A percentile compares a stretch with the other conserved stretches of the same genome.
phyloP scores from a whole-genome alignment of 768 basidiomycete species.

The Tylopilus intermedius region DNA sequence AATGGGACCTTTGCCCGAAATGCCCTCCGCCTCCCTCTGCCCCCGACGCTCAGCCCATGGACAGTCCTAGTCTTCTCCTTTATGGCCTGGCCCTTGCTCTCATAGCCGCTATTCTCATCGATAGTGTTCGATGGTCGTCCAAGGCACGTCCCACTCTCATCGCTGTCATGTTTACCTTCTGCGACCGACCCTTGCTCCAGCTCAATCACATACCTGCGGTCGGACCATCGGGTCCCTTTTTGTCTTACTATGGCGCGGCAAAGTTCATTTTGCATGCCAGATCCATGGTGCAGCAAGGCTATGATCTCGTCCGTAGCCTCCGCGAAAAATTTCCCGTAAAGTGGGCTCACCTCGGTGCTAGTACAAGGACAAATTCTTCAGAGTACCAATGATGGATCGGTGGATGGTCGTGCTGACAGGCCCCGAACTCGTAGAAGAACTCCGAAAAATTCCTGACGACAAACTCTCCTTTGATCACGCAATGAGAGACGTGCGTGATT shows the following conservation, averaged over 20 bases:
- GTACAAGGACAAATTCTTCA: slow-evolving; percentile 37
- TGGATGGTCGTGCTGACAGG: slow-evolving; percentile 46
- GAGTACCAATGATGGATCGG: slow-evolving; percentile 38
- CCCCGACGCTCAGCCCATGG: slow-evolving; percentile 25
- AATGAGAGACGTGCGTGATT: slow-evolving; percentile 34
- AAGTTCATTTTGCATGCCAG: slow-evolving; percentile 30
- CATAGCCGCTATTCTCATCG: slow-evolving; percentile 8
- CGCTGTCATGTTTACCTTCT: not conserved
- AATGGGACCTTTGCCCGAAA: slow-evolving; percentile 23
- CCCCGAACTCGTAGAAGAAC: slow-evolving; percentile 42
- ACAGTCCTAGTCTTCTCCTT: slow-evolving; percentile 18
- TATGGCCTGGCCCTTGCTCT: slow-evolving; percentile 19
- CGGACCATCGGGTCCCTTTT: slow-evolving; percentile 31
- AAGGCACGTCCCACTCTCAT: slow-evolving; percentile 17
- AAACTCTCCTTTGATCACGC: slow-evolving; percentile 40
- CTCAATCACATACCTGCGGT: slow-evolving; percentile 33
- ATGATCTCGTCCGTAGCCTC: slow-evolving; percentile 26
- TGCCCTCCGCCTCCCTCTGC: slow-evolving; percentile 23
- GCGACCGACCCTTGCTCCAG: slow-evolving; percentile 13
- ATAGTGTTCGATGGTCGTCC: slow-evolving; percentile 21
- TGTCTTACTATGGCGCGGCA: slow-evolving; percentile 31
- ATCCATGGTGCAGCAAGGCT: slow-evolving; percentile 34
- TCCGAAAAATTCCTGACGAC: slow-evolving; percentile 46
- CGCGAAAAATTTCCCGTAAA: not conserved
- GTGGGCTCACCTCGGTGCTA: slow-evolving; percentile 17